Evolutionary conservation across 805 yeast species (phyloP).

Genomic region (Kluyveromyces wickerhamii): DNA sequence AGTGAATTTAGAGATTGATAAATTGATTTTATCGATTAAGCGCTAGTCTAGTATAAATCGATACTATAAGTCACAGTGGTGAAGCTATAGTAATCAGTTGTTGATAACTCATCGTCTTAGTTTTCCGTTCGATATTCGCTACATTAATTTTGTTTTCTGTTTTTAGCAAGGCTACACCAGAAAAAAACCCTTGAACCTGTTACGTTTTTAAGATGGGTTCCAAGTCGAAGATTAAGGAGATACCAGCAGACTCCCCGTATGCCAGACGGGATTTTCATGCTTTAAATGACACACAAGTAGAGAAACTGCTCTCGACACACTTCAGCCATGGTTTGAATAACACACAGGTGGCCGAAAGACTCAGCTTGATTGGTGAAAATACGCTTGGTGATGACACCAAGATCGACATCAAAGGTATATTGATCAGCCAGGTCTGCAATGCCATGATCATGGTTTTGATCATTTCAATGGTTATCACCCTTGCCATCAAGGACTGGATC

Average conservation of each 20-base stretch:
- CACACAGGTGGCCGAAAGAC: conserved; percentile 58
- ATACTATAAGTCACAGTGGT: too few species aligned
- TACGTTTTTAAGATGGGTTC: background rate
- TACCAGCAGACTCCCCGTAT: conserved; percentile 14
- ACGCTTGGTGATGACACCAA: conserved; percentile 79
- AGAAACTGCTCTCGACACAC: conserved; percentile 54
- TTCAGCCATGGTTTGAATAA: conserved; percentile 50
- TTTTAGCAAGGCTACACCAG: background rate
- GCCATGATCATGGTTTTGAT: conserved; percentile 83
- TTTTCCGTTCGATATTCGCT: too few species aligned
- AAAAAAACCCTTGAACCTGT: background rate
- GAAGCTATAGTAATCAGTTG: too few species aligned
- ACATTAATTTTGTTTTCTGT: too few species aligned
- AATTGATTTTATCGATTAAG: too few species aligned
- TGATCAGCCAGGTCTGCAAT: conserved; percentile 79
- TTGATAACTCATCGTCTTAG: too few species aligned
- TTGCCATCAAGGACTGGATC: conserved; percentile 87
- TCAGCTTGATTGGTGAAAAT: conserved; percentile 69
- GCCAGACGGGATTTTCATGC: conserved; percentile 57
- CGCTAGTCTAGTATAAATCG: too few species aligned
- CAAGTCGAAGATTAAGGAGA: background rate
- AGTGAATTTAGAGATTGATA: too few species aligned
- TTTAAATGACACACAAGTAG: conserved; percentile 54
- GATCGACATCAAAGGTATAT: conserved; percentile 54
- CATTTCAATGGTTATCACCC: conserved; percentile 80